Evolutionary conservation across 2,329 filamentous ascomycete genomes (phyloP), one percentile per base, ranked within the genome.

Genomic region (Aspergillus ruber): DNA sequence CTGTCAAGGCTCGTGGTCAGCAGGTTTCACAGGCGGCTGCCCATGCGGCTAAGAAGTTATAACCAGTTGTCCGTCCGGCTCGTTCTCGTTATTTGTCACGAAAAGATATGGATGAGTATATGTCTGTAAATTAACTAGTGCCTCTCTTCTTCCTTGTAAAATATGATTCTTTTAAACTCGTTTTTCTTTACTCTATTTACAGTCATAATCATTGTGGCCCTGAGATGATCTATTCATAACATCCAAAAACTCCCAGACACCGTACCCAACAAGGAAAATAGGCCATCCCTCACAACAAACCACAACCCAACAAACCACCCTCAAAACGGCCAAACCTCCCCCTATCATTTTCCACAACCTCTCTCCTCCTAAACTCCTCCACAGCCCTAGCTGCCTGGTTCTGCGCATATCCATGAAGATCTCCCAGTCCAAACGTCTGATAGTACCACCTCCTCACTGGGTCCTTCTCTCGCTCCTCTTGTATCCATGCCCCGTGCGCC

Each of bases 1-100:
- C 66, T n/a, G 57, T 54, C n/a, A 71, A 69, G 52, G 63, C 61
- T 41, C 64, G 58, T 38, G 52, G 58, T 21, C 62, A 63, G 43
- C 53, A 62, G 32, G 41, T 59, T 4, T 56, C 60, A 5, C 53
- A 44, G 29, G 52, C 36, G 7, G 36, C 58, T 12, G 52, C 62
- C 41, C 18, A 36, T 15, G 27, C 29, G 9, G 27, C 43, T 17
- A 38, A 18, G 9, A 36, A 36, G 20, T 4, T 36, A 25, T 44
- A 25, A 7, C 8, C 10, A n/a, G 15, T 5, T 10, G 8, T 20
- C 23, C 27, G 23, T 29, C 23, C 17, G 7, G n/a, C 25, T 44
- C 10, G 15, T 42, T 42, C 21, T 42, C n/a, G 6, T n/a, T 23
- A 6, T 42, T 29, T n/a, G n/a, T 38, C 18, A n/a, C n/a, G 35